Conservation (phyloP, 805 yeast genomes). For the Metschnikowia hibisci region DNA sequence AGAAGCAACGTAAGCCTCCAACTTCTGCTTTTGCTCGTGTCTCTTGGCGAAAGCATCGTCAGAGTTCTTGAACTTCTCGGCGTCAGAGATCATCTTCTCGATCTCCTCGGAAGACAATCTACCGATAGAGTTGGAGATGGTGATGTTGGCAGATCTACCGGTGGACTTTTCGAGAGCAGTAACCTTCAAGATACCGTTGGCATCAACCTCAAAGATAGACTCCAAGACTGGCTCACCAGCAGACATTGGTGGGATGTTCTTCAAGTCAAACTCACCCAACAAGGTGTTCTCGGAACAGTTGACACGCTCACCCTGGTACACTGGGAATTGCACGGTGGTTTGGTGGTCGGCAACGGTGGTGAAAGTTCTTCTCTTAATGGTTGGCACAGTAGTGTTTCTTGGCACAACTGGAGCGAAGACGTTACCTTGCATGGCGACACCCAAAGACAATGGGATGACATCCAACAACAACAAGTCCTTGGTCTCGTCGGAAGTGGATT, state of each 20-base stretch:
- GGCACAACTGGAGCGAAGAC: slow-evolving; percentile 49
- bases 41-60: slow-evolving; percentile 99
- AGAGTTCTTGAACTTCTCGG: slow-evolving; percentile 79
- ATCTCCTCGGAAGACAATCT: slow-evolving; percentile 48
- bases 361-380: slow-evolving; percentile 49
- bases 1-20: slow-evolving; percentile 89
- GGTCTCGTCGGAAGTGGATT: slow-evolving; percentile 47
- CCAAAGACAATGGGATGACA: slow-evolving; percentile 49
- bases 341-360: slow-evolving; percentile 51
- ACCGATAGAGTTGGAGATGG: slow-evolving; percentile 49
- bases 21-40: slow-evolving; percentile 98
- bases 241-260: slow-evolving; percentile 49
- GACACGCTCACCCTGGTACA: slow-evolving; percentile 51
- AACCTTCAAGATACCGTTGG: slow-evolving; percentile 49
- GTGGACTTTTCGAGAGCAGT: slow-evolving; percentile 48
- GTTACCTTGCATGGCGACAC: slow-evolving; percentile 51
- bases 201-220: slow-evolving; percentile 48
- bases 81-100: slow-evolving; percentile 47
- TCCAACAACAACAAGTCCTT: slow-evolving; percentile 48
- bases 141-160: slow-evolving; percentile 48
- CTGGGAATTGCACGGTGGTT: slow-evolving; percentile 49
- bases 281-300: slow-evolving; percentile 49
- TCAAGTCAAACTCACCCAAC: slow-evolving; percentile 49
- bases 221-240: slow-evolving; percentile 51
- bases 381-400: slow-evolving; percentile 50